These are phyloP conservation scores for Aspergillus brasiliensis DNA, from an alignment of 2,329 filamentous ascomycete genomes.

Conservation along the genomic window DNA sequence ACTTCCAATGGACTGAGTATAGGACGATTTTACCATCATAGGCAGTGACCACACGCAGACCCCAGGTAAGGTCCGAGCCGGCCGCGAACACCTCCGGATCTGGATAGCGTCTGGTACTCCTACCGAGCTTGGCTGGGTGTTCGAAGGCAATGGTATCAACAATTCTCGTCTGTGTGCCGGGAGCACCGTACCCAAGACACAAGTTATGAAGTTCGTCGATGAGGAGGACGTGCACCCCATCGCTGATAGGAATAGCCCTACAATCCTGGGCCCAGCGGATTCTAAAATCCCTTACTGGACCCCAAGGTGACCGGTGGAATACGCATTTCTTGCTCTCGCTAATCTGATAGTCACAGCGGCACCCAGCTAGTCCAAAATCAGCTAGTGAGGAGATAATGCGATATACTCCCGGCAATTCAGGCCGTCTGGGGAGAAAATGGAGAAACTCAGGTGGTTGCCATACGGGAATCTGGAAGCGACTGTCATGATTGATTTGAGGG, in stretches of 20 bases:
- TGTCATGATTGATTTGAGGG: constrained; percentile 44
- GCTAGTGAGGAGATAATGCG: constrained; percentile 65
- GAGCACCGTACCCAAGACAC: constrained; percentile 64
- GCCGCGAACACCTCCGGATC: constrained; percentile 58
- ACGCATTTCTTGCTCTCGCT: constrained; percentile 28
- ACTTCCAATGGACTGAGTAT: constrained; percentile 64
- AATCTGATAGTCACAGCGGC: constrained; percentile 29
- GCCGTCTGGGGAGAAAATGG: constrained; percentile 61
- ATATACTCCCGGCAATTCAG: constrained; percentile 57
- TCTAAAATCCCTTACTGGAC: too few species aligned
- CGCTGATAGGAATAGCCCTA: constrained; percentile 64
- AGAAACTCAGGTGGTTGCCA: constrained; percentile 45
- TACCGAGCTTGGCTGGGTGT: too few species aligned
- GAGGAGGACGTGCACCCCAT: constrained; percentile 67
- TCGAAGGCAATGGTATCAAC: too few species aligned
- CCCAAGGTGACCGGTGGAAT: too few species aligned
- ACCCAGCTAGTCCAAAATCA: constrained; percentile 38
- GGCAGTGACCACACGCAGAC: constrained; percentile 60
- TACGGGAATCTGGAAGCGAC: constrained; percentile 44
- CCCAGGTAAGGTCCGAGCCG: constrained; percentile 59
- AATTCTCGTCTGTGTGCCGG: too few species aligned
- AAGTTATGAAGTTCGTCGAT: constrained; percentile 62
- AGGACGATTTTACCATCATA: constrained; percentile 58
- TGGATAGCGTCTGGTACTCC: too few species aligned
- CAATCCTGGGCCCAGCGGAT: too few species aligned